Evolutionary conservation across 2,329 filamentous ascomycete species (phyloP), one percentile per base, ranked within the genome.

Genomic region (Exophiala spinifera): DNA sequence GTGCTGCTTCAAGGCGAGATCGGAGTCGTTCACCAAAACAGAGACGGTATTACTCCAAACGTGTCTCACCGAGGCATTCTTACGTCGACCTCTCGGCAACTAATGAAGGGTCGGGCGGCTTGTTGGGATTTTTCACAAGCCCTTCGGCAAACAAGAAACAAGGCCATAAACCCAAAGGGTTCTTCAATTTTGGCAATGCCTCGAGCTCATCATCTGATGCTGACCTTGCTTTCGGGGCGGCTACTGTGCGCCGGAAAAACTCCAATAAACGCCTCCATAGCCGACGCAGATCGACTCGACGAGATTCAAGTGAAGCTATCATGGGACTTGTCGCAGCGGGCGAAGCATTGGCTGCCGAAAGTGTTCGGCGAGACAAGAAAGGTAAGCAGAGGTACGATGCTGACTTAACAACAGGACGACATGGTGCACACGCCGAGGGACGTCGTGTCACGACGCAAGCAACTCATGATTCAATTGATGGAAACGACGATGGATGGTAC

Each of bases 191-290:
- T 62, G 76, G 73, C 51, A 86, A 84, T 63, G 85, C 81, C 1
- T 88, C 84, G 1, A 85, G 82, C 1, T 87, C 84, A 0, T 86
- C 84, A 1, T 75, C 87, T 51, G 83, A 87, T 67, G 82, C 80
- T 17, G 86, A 89, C 65, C 71, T 88, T 56, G 85, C 85, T 8
- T 88, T 87, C 65, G 85, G 85, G 8, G 77, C 73, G 51, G 84
- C 83, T 14, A 85, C 69, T 33, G 55, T 71, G 2, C 69, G 66
- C 33, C 69, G 69, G 37, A 57, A 64, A 48, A 52, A 53, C 13
- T 65, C 62, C 44, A 76, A 62, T 19, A 65, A 62, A 51, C 53
- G 48, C 14, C 49, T 61, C 48, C 36, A 66, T 56, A 46, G 17
- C 40, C 8, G 46, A 28, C 33, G 33, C 28, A 46, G 40, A 52